Percentiles rank a stretch among this genome's conserved stretches.
phyloP scores from a whole-genome alignment of 2,329 filamentous ascomycete genomes.

The Sporothrix curviconia region DNA sequence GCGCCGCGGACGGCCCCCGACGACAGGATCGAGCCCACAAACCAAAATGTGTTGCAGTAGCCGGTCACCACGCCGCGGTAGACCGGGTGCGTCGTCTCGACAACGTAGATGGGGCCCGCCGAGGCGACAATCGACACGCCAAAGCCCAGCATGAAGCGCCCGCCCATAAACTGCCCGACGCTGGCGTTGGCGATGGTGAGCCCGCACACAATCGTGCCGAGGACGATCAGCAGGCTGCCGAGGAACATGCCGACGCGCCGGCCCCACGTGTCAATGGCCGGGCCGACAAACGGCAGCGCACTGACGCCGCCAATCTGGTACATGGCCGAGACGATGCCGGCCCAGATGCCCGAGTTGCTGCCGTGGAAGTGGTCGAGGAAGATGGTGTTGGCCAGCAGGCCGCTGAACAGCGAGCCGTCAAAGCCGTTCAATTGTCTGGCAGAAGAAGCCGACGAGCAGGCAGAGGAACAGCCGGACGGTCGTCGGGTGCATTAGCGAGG shows the following conservation, averaged over 20 bases:
- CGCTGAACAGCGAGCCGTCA: neutral
- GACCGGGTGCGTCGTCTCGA: neutral
- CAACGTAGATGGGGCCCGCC: neutral
- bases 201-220: neutral
- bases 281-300: neutral
- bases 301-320: conserved; percentile 1
- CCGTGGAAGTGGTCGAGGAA: conserved; percentile 1
- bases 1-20: neutral
- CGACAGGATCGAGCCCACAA: neutral
- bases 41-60: conserved; percentile 1
- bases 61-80: neutral
- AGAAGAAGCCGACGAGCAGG: neutral
- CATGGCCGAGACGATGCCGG: conserved; percentile 1
- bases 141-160: neutral
- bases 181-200: neutral
- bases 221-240: neutral
- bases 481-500: neutral
- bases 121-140: neutral
- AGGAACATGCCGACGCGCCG: neutral
- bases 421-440: neutral
- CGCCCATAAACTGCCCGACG: neutral
- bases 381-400: neutral
- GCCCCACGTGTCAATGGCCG: neutral
- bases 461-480: neutral
- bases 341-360: neutral